phyloP scores from a whole-genome alignment of 148 eudicot species.

The Vaccinium corymbosum region DNA sequence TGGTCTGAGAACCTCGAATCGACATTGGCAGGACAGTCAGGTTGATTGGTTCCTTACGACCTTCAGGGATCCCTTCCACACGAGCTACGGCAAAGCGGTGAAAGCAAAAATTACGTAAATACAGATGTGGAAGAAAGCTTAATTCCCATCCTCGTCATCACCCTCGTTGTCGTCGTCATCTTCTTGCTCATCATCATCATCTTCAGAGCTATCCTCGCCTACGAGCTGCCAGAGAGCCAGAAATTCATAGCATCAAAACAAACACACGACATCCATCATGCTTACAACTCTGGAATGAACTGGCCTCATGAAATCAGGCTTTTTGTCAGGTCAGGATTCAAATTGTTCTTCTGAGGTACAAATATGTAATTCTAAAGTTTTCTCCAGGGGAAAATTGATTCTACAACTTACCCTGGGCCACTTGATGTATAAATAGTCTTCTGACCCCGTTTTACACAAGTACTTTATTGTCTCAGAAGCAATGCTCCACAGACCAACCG shows the following conservation, averaged over 20 bases:
- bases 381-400: neutral
- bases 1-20: constrained; percentile 1
- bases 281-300: neutral
- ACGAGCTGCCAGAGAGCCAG: constrained; percentile 27
- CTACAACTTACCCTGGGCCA: neutral
- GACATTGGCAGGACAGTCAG: neutral
- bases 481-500: neutral
- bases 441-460: neutral
- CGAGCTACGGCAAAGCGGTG: constrained; percentile 8
- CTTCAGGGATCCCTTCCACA: constrained; percentile 9
- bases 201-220: constrained; percentile 32
- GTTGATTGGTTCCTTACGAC: constrained; percentile 6
- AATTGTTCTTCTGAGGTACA: neutral
- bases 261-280: neutral
- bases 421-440: neutral
- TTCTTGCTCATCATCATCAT: constrained; percentile 24
- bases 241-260: neutral
- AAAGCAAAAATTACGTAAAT: neutral
- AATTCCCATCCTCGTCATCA: constrained; percentile 36
- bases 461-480: neutral
- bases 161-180: constrained; percentile 43
- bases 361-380: neutral
- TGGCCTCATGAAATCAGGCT: neutral
- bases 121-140: neutral
- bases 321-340: neutral